Percentiles rank a stretch among this genome's conserved stretches.
Evolutionary conservation across 2,329 filamentous ascomycete genomes (phyloP).

Genomic region (Sporothrix protearum): DNA sequence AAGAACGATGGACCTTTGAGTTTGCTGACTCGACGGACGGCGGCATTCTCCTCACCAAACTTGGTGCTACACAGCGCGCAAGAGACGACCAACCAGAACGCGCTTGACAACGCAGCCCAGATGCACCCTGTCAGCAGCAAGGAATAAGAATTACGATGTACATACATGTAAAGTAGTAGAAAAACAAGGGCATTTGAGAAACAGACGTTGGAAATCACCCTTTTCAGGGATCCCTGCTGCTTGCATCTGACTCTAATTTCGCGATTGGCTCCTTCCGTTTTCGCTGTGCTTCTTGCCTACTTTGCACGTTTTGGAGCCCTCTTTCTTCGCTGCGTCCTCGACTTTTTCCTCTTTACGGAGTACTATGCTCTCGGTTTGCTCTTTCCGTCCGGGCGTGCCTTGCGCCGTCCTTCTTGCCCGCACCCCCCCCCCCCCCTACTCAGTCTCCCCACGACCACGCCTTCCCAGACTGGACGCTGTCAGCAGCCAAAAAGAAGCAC

Average conservation of each 20-base stretch:
- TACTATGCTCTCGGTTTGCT: neutral
- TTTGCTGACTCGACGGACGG: neutral
- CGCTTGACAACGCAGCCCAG: neutral
- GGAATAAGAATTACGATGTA: neutral
- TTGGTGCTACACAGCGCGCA: neutral
- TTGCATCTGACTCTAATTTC: conserved; percentile 5
- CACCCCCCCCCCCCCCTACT: neutral
- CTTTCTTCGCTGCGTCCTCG: too few relatives aligned
- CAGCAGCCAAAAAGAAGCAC: conserved; percentile 3
- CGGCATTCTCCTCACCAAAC: neutral
- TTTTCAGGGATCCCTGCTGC: conserved; percentile 6
- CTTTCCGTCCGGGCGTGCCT: conserved; percentile 5
- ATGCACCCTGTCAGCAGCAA: neutral
- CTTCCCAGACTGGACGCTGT: neutral
- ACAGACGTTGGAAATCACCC: neutral
- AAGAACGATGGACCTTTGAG: neutral
- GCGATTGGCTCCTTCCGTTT: conserved; percentile 2
- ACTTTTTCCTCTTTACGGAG: conserved; percentile 9
- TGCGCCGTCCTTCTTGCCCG: neutral
- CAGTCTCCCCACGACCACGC: neutral
- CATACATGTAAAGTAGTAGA: too few relatives aligned
- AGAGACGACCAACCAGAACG: neutral
- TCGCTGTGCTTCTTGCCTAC: neutral
- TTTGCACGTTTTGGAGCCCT: neutral
- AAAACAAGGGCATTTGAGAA: neutral